Evolutionary conservation across 805 yeast species (phyloP).

Genomic region (Starmerella scarabaei): DNA sequence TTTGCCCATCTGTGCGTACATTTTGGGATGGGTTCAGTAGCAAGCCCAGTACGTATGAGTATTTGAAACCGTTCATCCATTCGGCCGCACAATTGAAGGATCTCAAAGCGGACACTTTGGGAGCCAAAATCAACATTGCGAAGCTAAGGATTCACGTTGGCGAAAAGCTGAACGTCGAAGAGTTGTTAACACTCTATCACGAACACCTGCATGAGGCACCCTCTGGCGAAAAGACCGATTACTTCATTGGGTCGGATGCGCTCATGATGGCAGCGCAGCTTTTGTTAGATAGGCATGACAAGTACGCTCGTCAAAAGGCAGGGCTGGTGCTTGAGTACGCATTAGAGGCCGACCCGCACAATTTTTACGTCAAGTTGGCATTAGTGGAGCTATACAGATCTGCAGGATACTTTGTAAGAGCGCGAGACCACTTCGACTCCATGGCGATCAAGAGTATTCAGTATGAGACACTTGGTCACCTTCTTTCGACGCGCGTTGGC

Average conservation of each 20-base stretch:
- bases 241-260: slow-evolving; percentile 56
- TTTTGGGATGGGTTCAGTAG: slow-evolving; percentile 38
- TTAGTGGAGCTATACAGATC: slow-evolving; percentile 47
- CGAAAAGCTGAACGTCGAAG: slow-evolving; percentile 21
- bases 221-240: slow-evolving; percentile 45
- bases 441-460: slow-evolving; percentile 65
- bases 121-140: slow-evolving; percentile 31
- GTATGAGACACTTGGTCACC: slow-evolving; percentile 48
- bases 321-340: slow-evolving; percentile 48
- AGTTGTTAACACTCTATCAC: slow-evolving; percentile 32
- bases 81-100: slow-evolving; percentile 16
- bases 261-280: slow-evolving; percentile 42
- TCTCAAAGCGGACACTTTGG: slow-evolving; percentile 15
- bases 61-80: slow-evolving; percentile 33
- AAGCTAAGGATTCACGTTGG: slow-evolving; percentile 36
- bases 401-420: slow-evolving; percentile 42
- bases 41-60: slow-evolving; percentile 56
- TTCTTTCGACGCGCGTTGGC: slow-evolving; percentile 38
- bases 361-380: slow-evolving; percentile 62
- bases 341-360: slow-evolving; percentile 46
- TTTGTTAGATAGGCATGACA: slow-evolving; percentile 20
- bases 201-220: slow-evolving; percentile 28
- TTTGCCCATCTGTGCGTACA: slow-evolving; percentile 18
- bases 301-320: slow-evolving; percentile 14
- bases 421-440: slow-evolving; percentile 39